Conservation (phyloP, 2,329 filamentous ascomycete species). For the Verticillium alfalfae region DNA sequence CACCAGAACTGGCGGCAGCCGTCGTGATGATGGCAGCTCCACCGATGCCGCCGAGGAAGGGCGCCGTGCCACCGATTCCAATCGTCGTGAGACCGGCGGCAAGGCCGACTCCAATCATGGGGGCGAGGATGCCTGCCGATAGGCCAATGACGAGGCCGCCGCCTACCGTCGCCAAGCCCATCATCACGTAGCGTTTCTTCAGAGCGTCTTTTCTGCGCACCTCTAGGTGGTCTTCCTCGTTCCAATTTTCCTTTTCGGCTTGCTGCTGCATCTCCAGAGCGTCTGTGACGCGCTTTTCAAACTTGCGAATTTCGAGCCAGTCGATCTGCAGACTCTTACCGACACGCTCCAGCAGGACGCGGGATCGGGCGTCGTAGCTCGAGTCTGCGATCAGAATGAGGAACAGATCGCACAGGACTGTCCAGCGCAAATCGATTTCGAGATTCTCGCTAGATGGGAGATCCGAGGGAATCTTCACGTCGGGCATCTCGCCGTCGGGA, state of each 20-base stretch:
- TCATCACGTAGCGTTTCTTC: conserved; percentile 83
- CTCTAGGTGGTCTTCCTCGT: conserved; percentile 92
- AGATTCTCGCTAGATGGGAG: conserved; percentile 77
- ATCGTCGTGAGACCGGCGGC: conserved; percentile 95
- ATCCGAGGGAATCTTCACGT: conserved; percentile 77
- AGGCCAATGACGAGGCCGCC: conserved; percentile 93
- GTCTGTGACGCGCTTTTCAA: conserved; percentile 95
- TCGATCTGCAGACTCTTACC: conserved; percentile 74
- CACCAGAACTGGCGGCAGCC: conserved; percentile 77
- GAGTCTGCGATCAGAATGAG: conserved; percentile 95
- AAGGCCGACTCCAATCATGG: conserved; percentile 88
- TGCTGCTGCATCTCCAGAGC: conserved; percentile 96
- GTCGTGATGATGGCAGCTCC: conserved; percentile 94
- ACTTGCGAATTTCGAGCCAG: conserved; percentile 91
- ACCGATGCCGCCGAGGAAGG: conserved; percentile 85
- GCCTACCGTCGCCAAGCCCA: conserved; percentile 94
- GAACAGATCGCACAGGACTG: conserved; percentile 91
- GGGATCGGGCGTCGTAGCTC: conserved; percentile 83
- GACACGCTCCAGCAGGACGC: conserved; percentile 76
- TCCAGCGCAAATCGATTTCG: conserved; percentile 96
- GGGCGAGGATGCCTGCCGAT: conserved; percentile 85
- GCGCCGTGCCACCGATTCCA: conserved; percentile 80
- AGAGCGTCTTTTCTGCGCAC: conserved; percentile 72
- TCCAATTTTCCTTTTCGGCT: conserved; percentile 94
- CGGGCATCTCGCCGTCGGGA: conserved; percentile 65